Evolutionary conservation across 495 filamentous ascomycete genomes (phyloP).

Genomic region (Aspergillus kassunensis): DNA sequence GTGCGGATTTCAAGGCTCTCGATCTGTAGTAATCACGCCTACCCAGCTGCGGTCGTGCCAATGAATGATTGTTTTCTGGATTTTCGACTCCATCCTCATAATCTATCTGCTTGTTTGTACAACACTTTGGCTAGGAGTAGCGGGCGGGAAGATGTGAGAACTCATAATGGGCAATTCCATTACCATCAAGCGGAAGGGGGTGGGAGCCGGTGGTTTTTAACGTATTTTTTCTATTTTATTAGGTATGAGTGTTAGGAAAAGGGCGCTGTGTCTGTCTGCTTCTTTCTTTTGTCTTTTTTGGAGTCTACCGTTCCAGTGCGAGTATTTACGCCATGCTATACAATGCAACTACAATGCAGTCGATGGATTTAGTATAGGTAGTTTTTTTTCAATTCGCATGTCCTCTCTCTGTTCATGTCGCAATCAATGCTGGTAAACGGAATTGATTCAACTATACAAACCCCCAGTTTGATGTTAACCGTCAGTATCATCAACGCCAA

Average conservation of each 20-base stretch:
- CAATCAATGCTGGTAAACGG: too few species aligned
- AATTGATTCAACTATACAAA: too few species aligned
- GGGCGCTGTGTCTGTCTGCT: not conserved
- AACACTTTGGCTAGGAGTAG: slow-evolving; percentile 13
- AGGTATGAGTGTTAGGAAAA: slow-evolving; percentile 2
- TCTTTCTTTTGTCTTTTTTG: not conserved
- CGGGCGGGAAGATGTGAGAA: not conserved
- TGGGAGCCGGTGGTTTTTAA: too few species aligned
- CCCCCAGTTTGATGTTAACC: too few species aligned
- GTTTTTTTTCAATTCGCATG: too few species aligned
- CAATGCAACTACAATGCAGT: not conserved
- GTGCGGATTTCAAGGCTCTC: slow-evolving; percentile 46
- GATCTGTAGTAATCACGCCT: slow-evolving; percentile 34
- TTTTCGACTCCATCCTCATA: slow-evolving; percentile 16
- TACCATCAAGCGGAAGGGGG: not conserved
- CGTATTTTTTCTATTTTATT: not conserved
- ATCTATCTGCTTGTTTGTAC: slow-evolving; percentile 27
- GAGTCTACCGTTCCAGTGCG: too few species aligned
- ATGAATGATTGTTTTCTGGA: slow-evolving; percentile 9
- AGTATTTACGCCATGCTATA: not conserved
- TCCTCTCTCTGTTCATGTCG: not conserved
- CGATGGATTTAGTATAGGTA: not conserved
- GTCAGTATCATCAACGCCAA: too few species aligned
- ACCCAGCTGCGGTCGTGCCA: not conserved
- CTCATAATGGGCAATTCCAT: not conserved